Evolutionary conservation across 176 grass and related monocot genomes (phyloP).

Genomic region (Aegilops longissima): DNA sequence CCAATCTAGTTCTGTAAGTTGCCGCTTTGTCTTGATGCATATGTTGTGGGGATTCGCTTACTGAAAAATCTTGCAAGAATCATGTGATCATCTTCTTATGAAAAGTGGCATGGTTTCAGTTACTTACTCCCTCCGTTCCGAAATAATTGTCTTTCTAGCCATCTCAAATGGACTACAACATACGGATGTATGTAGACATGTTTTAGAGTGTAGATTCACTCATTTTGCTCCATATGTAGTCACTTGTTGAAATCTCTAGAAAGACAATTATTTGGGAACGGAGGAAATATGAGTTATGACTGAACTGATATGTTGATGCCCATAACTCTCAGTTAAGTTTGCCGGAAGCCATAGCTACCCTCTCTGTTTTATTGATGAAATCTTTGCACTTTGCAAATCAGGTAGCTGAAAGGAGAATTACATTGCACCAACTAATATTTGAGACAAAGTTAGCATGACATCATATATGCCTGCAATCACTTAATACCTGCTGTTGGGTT

Average conservation of each 20-base stretch:
- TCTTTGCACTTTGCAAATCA: constrained; percentile 4
- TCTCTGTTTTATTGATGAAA: background rate
- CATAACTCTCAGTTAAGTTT: background rate
- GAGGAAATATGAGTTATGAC: background rate
- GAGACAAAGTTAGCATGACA: background rate
- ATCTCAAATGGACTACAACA: no score
- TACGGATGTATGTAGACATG: no score
- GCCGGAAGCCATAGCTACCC: background rate
- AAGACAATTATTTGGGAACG: no score
- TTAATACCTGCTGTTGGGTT: constrained; percentile 7
- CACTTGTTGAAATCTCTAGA: no score
- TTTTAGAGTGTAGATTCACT: no score
- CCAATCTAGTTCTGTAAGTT: constrained; percentile 56
- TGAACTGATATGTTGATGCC: constrained; percentile 17
- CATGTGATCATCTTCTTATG: constrained; percentile 2
- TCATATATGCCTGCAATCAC: constrained; percentile 9
- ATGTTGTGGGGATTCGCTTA: background rate
- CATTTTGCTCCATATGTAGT: no score
- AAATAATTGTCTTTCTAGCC: no score
- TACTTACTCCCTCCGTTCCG: background rate
- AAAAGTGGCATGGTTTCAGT: background rate
- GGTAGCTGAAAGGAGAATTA: background rate
- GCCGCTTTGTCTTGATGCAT: background rate
- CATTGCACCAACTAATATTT: background rate
- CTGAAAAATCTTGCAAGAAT: background rate